Evolutionary conservation across 768 basidiomycete species (phyloP).

Genomic region (Boletus rubropictus): DNA sequence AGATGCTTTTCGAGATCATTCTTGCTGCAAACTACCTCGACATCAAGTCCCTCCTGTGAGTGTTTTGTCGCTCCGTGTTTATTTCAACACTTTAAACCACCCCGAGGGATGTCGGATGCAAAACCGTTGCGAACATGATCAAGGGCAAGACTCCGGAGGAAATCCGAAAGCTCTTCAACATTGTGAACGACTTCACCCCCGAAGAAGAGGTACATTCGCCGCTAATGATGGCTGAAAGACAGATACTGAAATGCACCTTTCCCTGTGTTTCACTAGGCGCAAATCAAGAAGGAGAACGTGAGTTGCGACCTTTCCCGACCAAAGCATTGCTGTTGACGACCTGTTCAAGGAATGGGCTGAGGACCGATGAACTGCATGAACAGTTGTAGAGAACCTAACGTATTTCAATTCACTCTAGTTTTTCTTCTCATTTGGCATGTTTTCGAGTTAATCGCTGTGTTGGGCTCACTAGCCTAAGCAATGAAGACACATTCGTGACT

Average conservation of each 20-base stretch:
- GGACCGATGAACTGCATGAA: slow-evolving; percentile 56
- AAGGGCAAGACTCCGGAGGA: slow-evolving; percentile 99
- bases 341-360: slow-evolving; percentile 81
- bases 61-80: slow-evolving; percentile 8
- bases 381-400: slow-evolving; percentile 24
- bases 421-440: slow-evolving; percentile 13
- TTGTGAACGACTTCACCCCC: slow-evolving; percentile 96
- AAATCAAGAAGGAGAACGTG: slow-evolving; percentile 99
- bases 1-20: slow-evolving; percentile 99
- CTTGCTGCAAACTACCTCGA: slow-evolving; percentile 99
- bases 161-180: slow-evolving; percentile 97
- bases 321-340: slow-evolving; percentile 14
- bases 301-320: slow-evolving; percentile 29
- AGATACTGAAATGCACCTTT: slow-evolving; percentile 2
- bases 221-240: not conserved
- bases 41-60: slow-evolving; percentile 95
- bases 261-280: slow-evolving; percentile 49
- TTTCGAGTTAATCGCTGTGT: slow-evolving; percentile 18
- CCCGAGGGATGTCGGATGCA: slow-evolving; percentile 91
- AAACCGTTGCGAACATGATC: slow-evolving; percentile 99
- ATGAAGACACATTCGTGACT: not conserved
- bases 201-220: slow-evolving; percentile 81
- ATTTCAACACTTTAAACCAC: not conserved
- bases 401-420: slow-evolving; percentile 22
- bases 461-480: slow-evolving; percentile 9